Evolutionary conservation across 2,329 filamentous ascomycete species (phyloP).

Genomic region (Fusarium sp.): DNA sequence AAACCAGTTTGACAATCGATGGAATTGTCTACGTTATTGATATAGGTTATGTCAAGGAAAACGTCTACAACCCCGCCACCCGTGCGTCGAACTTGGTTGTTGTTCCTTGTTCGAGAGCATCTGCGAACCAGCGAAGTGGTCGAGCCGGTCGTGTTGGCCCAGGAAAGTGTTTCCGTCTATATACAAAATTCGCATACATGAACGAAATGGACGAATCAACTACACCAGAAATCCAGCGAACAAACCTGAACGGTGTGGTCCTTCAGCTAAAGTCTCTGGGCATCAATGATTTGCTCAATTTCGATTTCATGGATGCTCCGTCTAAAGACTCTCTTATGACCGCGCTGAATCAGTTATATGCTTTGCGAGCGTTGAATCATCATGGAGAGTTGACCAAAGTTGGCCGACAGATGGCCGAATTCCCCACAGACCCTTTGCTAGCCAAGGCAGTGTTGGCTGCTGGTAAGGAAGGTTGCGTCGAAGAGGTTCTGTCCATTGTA

Average conservation of each 20-base stretch:
- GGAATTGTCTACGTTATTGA: conserved; percentile 97
- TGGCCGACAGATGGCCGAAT: conserved; percentile 93
- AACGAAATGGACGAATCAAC: conserved; percentile 95
- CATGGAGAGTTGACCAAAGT: conserved; percentile 89
- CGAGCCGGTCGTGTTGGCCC: conserved; percentile 91
- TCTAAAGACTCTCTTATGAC: conserved; percentile 89
- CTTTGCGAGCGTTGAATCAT: conserved; percentile 87
- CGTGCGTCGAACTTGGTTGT: conserved; percentile 94
- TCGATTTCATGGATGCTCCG: conserved; percentile 96
- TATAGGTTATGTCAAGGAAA: conserved; percentile 94
- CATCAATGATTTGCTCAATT: conserved; percentile 91
- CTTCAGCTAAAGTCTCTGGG: conserved; percentile 88
- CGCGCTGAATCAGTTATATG: conserved; percentile 90
- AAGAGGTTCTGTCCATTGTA: conserved; percentile 93
- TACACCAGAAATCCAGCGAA: conserved; percentile 91
- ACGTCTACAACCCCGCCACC: conserved; percentile 88
- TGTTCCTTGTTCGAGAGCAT: conserved; percentile 89
- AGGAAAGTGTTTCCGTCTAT: conserved; percentile 92
- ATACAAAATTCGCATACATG: conserved; percentile 93
- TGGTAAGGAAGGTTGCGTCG: conserved; percentile 89
- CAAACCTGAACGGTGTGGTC: conserved; percentile 85
- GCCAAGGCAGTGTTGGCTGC: conserved; percentile 89
- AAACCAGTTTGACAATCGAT: conserved; percentile 94
- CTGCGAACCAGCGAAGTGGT: conserved; percentile 91
- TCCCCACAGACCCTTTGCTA: conserved; percentile 91